Base-by-base conservation (phyloP, 352 stramenopile genomes). In the Phytophthora citricola region DNA sequence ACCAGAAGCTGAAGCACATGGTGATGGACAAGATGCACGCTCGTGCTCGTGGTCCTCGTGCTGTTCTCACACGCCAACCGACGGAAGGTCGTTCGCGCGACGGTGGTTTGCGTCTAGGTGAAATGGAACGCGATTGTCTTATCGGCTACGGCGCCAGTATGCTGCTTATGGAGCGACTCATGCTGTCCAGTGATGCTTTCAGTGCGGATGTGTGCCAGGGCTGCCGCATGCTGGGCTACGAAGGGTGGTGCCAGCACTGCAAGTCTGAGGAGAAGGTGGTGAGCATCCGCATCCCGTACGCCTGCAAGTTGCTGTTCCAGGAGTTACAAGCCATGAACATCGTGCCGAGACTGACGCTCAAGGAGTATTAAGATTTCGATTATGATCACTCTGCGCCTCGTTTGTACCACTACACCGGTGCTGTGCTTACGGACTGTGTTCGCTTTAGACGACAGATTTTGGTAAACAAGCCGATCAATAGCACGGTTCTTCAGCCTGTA, bases 1-100 rank as follows among this genome's bases (percentile, higher is more conserved):
- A 99, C 76, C 98, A 99, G 78, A 99, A 99, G 77, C 87, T 99
- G 15, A 99, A 99, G 85, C 98, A 99, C 77, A 99, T 99, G 98
- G 98, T 99, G n/a, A 97, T 99, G 85, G 98, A 99, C 83, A 99
- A 99, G 85, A 99, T 99, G 90, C 98, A 99, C 76, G 97, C 98
- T 17, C 90, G 98, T 62, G 95, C 98, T 15, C 87, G 97, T 43
- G 97, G 97, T 14, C 97, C 97, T 32, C 89, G 97, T 24, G 97
- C 97, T 3, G 89, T 97, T 40, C 86, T 99, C 2, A 99, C 98
- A 41, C 89, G 98, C 1, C 98, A 99, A 79, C 98, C 98, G 12
- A 99, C 98, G 4, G 98, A 99, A 89, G 98, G 98, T 58, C 85
- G 98, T 26, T 98, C 94, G 43, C 93, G 97, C 32, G 97, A 99